Base-by-base conservation (phyloP, 805 yeast genomes). In the Jamesozyma jinghongensis region DNA sequence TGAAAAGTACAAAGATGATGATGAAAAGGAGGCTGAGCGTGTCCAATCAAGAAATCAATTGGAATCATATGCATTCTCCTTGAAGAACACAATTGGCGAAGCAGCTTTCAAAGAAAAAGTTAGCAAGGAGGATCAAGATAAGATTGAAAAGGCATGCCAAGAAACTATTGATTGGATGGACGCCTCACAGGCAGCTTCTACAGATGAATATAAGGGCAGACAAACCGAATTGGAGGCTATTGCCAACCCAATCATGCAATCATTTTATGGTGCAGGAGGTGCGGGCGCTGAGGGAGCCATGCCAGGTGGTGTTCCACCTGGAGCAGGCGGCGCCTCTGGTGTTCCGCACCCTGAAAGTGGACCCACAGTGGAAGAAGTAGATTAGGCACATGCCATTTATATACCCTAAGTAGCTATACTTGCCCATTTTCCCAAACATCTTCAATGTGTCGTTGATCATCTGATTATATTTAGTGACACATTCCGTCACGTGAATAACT, bases 241-340 rank as follows among this genome's bases (percentile, higher is more conserved):
- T 69, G 94, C 95, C 54, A 88, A 87, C 78, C 96, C 96, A 67
- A 85, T 87, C 71, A 81, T 88, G 85, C 77, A 86, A 66, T 85
- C 86, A 77, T 86, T 92, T 76, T 88, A 88, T 81, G 29, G 20
- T 4, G 14, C 17, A 30, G 90, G 83, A 68, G 86, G 79, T 52
- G 94, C 87, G 66, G 94, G 85, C 65, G 81, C 80, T 49, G 83
- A 75, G 53, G 85, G 75, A 54, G 71, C 74, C 47, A 62, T 63
- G 67, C 73, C 66, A 54, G 81, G 79, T 57, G 75, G 68, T 52
- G 47, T 42, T 46, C 74, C 75, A 45, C 75, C 71, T 49, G 74
- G 71, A 44, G 65, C 61, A 37, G 67, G 67, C 49, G 69, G 65
- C 49, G 66, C 66, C 42, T 71, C 65, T 51, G 69, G 65, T 50